A percentile compares a stretch with the other conserved stretches of the same genome.
phyloP scores from a whole-genome alignment of 228 moss, liverwort and hornwort species.

The Sphagnum magellanicum region DNA sequence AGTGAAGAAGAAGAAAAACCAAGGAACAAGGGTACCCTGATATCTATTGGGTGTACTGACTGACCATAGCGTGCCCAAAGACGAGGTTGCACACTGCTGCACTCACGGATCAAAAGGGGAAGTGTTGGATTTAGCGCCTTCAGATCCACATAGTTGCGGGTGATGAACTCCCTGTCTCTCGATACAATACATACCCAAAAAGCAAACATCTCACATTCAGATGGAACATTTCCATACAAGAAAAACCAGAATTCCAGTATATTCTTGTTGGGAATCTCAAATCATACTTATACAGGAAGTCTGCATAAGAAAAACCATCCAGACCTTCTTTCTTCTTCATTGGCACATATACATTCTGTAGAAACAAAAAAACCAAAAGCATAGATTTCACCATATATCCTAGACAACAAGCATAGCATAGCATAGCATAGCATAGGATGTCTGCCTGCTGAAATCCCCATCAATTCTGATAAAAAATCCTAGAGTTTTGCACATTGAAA shows the following conservation, averaged over 20 bases:
- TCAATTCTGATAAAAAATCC: too few relatives aligned
- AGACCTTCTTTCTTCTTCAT: too few relatives aligned
- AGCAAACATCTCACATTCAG: background rate
- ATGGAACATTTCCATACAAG: background rate
- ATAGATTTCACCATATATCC: too few relatives aligned
- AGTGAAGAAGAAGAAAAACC: background rate
- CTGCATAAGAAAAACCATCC: too few relatives aligned
- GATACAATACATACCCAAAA: background rate
- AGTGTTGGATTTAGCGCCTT: slow-evolving; percentile 80
- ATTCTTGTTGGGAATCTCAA: too few relatives aligned
- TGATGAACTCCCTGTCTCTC: slow-evolving; percentile 63
- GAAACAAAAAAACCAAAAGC: too few relatives aligned
- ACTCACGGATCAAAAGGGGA: slow-evolving; percentile 81
- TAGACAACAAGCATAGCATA: too few relatives aligned
- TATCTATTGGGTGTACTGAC: slow-evolving; percentile 1
- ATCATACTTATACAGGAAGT: too few relatives aligned
- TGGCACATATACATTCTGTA: too few relatives aligned
- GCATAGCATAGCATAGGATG: too few relatives aligned
- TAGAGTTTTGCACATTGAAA: too few relatives aligned
- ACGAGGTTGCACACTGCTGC: slow-evolving; percentile 78
- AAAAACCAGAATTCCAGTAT: background rate
- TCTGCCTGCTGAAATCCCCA: too few relatives aligned
- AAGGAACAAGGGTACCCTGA: background rate
- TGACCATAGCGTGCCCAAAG: slow-evolving; percentile 86
- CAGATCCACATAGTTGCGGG: slow-evolving; percentile 76